Conservation (phyloP, 257 asterid species). For the Coffea eugenioides region DNA sequence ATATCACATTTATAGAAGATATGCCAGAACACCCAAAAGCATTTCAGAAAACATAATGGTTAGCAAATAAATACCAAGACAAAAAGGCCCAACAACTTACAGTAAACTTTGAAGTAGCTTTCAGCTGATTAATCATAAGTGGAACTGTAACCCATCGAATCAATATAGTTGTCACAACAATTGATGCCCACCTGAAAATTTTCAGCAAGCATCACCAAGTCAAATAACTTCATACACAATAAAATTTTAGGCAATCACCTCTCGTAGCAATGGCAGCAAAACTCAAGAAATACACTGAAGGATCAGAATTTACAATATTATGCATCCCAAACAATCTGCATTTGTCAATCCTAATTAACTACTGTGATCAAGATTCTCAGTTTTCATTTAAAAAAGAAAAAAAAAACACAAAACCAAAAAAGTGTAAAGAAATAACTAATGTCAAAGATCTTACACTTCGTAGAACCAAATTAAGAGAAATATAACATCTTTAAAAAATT, state of each 20-base stretch:
- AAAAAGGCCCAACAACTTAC: conserved; percentile 42
- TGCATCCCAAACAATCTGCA: neutral
- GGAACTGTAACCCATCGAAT: conserved; percentile 68
- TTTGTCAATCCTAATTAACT: neutral
- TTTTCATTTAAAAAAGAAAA: neutral
- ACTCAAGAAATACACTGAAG: neutral
- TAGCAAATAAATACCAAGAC: neutral
- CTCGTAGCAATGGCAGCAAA: too few relatives aligned
- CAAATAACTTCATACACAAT: neutral
- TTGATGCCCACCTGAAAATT: conserved; percentile 84
- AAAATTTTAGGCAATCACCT: neutral
- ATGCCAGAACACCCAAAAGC: conserved; percentile 8
- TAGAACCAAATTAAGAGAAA: neutral
- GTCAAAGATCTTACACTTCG: too few relatives aligned
- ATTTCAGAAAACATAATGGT: neutral
- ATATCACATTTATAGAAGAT: neutral
- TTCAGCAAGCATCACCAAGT: neutral
- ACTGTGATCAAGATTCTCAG: neutral
- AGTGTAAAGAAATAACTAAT: neutral
- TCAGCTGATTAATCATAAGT: conserved; percentile 66
- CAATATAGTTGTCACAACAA: conserved; percentile 55
- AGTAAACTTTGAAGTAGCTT: conserved; percentile 65
- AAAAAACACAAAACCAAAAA: neutral
- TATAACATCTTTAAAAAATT: neutral
- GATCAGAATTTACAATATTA: neutral